Evolutionary conservation across 495 filamentous ascomycete species (phyloP).

Genomic region (Hypoxylon lienhwacheense): DNA sequence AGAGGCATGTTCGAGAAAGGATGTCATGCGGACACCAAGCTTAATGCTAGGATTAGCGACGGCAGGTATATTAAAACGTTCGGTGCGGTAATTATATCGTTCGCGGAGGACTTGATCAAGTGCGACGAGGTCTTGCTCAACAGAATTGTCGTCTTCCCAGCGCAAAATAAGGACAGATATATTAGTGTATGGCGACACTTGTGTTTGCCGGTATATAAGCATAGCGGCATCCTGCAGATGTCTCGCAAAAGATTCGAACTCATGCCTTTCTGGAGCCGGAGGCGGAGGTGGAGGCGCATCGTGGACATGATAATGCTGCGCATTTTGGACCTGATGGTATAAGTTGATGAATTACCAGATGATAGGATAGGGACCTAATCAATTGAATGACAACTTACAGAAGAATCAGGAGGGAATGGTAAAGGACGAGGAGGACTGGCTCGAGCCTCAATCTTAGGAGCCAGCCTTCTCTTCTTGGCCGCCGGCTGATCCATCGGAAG

Average conservation of each 20-base stretch:
- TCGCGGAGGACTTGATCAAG: slow-evolving; percentile 56
- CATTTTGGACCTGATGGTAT: slow-evolving; percentile 26
- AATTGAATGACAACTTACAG: slow-evolving; percentile 37
- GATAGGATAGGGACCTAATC: slow-evolving; percentile 17
- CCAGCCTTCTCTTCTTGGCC: slow-evolving; percentile 43
- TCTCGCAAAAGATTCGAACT: slow-evolving; percentile 60
- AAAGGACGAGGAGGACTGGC: slow-evolving; percentile 35
- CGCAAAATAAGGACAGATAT: slow-evolving; percentile 57
- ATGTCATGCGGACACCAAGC: slow-evolving; percentile 54
- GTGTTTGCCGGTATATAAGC: slow-evolving; percentile 55
- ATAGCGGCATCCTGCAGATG: slow-evolving; percentile 62
- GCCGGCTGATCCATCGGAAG: slow-evolving; percentile 40
- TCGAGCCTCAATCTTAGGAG: slow-evolving; percentile 42
- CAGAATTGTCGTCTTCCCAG: slow-evolving; percentile 57
- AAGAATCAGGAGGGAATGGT: slow-evolving; percentile 35
- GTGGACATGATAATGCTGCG: slow-evolving; percentile 29
- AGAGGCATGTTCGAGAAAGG: slow-evolving; percentile 53
- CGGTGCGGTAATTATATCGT: slow-evolving; percentile 56
- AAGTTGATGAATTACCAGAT: slow-evolving; percentile 20
- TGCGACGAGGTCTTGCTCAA: slow-evolving; percentile 50
- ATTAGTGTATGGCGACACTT: slow-evolving; percentile 53
- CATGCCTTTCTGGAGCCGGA: slow-evolving; percentile 49
- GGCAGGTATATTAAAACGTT: slow-evolving; percentile 55
- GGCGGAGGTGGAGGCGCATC: slow-evolving; percentile 36
- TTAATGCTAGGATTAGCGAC: slow-evolving; percentile 55